Conservation (phyloP, 257 asterid genomes). For the Fraxinus quadrangulata region DNA sequence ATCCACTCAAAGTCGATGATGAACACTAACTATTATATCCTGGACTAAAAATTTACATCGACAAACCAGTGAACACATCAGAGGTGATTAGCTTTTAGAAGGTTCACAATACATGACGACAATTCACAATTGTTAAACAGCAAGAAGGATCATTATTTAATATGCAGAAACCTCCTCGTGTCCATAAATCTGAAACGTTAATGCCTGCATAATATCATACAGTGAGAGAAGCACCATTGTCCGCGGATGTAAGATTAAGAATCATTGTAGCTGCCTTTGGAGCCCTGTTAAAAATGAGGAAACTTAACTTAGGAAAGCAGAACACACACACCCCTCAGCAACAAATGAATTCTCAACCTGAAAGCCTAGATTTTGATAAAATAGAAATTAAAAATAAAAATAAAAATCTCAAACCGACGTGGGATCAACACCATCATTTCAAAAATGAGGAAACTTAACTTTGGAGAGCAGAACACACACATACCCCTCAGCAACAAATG, state of each 20-base stretch:
- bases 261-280: constrained; percentile 91
- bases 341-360: not conserved
- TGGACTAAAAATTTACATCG: not conserved
- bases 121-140: not conserved
- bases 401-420: not conserved
- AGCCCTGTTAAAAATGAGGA: constrained; percentile 59
- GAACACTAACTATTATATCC: not conserved
- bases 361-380: not conserved
- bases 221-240: constrained; percentile 88
- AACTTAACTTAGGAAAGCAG: not conserved
- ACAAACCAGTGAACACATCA: not conserved
- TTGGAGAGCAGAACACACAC: not conserved
- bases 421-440: not conserved
- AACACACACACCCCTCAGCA: not conserved
- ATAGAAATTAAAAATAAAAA: not conserved
- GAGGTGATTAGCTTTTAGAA: not conserved
- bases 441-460: constrained; percentile 4
- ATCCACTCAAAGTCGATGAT: not conserved
- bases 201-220: constrained; percentile 39
- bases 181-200: not conserved
- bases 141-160: not conserved
- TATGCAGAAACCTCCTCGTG: constrained; percentile 15
- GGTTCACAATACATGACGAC: not conserved
- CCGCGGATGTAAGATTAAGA: constrained; percentile 69
- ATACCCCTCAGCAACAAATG: not conserved